Base-by-base conservation (phyloP, 768 basidiomycete species). In the Boletus eberwhitei region DNA sequence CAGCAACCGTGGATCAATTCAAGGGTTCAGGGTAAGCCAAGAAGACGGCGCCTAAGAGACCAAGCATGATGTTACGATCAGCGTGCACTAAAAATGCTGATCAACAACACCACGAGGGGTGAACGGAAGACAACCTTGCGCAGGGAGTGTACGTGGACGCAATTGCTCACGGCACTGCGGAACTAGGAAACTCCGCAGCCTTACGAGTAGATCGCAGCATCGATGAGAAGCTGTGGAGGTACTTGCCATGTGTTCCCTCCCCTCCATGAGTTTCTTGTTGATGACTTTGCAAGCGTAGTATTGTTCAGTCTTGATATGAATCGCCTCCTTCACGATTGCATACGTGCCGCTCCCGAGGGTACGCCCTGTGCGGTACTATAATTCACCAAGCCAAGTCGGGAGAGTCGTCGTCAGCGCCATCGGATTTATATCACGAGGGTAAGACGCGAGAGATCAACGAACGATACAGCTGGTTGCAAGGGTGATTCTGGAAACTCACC, bases 251-350 rank as follows among this genome's bases (percentile, higher is more conserved):
- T 95, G 86, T 74, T 98, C 96, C 59, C 96, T 80, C 5, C 96
- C 96, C 69, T 96, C 90, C 94, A 97, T 97, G 54, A 97, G 84
- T 67, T 95, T 93, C 81, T 98, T 98, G 85, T 96, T 98, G 75
- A 98, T 94, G 65, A 98, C 97, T 74, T 99, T 99, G 83, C 95
- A 98, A 21, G 96, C 97, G 78, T 88, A 98, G 75, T 95, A 96
- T 71, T 97, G 83, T 21, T 85, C 85, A 1, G 93, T 93, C 75
- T 88, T 86, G 76, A 96, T 87, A 66, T 96, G 93, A 24, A 95
- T 90, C 42, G 94, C 94, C 76, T 97, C 93, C 74, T 93, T 93
- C 45, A 93, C 92, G 70, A 94, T 92, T 56, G 92, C 92, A 66
- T 97, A 98, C 40, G 94, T 97, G 45, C 94, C 94, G 65, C 89